phyloP scores from a whole-genome alignment of 148 eudicot genomes.

The Salicornia ramosissima region DNA sequence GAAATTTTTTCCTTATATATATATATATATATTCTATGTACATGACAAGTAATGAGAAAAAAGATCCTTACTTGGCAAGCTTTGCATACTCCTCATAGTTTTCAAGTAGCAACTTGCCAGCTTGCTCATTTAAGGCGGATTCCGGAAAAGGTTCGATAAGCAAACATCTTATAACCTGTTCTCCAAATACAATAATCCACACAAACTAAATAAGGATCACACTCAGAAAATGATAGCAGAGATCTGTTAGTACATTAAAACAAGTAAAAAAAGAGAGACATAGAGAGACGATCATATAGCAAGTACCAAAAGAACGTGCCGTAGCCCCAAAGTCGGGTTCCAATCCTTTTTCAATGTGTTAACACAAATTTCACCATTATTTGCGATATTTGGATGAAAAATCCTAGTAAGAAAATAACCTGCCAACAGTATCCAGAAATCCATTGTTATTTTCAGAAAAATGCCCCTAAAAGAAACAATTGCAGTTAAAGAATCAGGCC shows the following conservation, averaged over 20 bases:
- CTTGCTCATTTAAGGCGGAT: conserved; percentile 94
- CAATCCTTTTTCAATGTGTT: conserved; percentile 93
- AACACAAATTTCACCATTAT: conserved; percentile 88
- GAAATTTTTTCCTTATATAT: too few species aligned
- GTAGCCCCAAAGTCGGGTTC: conserved; percentile 89
- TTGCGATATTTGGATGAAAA: conserved; percentile 86
- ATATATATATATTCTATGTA: too few species aligned
- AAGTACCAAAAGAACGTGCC: conserved; percentile 77
- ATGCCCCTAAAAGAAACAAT: neutral
- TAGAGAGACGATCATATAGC: neutral
- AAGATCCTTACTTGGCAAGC: conserved; percentile 56
- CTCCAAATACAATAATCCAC: conserved; percentile 7
- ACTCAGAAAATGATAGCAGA: neutral
- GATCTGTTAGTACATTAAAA: neutral
- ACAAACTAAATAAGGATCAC: neutral
- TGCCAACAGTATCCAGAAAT: conserved; percentile 15
- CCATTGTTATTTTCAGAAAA: neutral
- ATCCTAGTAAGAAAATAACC: conserved; percentile 95
- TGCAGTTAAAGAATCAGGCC: too few species aligned
- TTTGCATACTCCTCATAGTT: conserved; percentile 93
- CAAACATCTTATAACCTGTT: conserved; percentile 86
- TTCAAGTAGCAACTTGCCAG: conserved; percentile 96
- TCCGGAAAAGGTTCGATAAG: conserved; percentile 97
- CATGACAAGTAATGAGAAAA: too few species aligned
- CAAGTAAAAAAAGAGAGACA: neutral